These are phyloP conservation scores for Lachnellula hyalina DNA, from an alignment of 2,329 filamentous ascomycete genomes.

Conservation along the genomic window DNA sequence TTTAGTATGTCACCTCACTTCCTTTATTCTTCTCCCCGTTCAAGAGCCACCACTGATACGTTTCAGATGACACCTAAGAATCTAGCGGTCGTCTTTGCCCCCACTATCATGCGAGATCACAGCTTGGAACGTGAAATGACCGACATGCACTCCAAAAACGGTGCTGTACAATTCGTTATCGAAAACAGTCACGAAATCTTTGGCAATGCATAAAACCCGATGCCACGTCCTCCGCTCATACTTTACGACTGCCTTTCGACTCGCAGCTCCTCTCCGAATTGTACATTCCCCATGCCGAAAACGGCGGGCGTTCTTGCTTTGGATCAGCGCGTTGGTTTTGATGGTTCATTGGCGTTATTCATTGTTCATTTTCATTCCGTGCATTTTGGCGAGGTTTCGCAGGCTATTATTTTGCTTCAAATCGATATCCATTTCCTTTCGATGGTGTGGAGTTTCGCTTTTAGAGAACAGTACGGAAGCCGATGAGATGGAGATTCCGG, in stretches of 20 bases:
- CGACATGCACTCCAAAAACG: slow-evolving; percentile 90
- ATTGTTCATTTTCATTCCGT: slow-evolving; percentile 3
- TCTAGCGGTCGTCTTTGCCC: slow-evolving; percentile 92
- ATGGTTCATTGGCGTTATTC: slow-evolving; percentile 8
- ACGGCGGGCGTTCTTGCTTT: slow-evolving; percentile 16
- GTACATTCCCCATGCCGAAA: slow-evolving; percentile 9
- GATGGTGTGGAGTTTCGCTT: neutral
- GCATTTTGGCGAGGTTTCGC: neutral
- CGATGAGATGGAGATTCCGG: neutral
- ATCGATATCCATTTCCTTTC: slow-evolving; percentile 15
- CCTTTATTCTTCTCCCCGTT: neutral
- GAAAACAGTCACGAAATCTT: slow-evolving; percentile 86
- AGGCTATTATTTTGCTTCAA: neutral
- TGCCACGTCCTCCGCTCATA: neutral
- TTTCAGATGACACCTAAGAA: slow-evolving; percentile 90
- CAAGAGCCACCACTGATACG: slow-evolving; percentile 22
- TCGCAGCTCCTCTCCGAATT: slow-evolving; percentile 8
- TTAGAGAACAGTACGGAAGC: slow-evolving; percentile 1
- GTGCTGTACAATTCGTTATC: slow-evolving; percentile 86
- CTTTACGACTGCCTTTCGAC: slow-evolving; percentile 3
- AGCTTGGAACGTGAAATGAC: slow-evolving; percentile 92
- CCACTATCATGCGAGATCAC: slow-evolving; percentile 90
- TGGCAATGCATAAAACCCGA: slow-evolving; percentile 21
- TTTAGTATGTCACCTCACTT: slow-evolving; percentile 50
- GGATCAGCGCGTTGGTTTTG: slow-evolving; percentile 10